A percentile compares a stretch with the other conserved stretches of the same genome.
Evolutionary conservation across 2,329 filamentous ascomycete species (phyloP).

Genomic region (Penicillium sp.): DNA sequence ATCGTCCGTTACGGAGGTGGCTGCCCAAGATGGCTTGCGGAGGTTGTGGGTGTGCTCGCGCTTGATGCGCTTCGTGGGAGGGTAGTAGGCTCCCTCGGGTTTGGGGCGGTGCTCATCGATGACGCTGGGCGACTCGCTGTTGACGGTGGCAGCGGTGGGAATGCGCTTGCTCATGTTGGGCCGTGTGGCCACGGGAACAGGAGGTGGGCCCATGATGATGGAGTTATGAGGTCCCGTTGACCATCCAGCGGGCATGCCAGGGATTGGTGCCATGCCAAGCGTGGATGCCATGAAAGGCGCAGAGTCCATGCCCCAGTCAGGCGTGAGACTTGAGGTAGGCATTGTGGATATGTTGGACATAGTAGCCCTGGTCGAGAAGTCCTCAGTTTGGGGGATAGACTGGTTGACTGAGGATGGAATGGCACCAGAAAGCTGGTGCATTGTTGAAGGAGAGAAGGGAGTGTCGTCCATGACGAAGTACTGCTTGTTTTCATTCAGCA

Average conservation of each 20-base stretch:
- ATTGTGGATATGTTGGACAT: not conserved
- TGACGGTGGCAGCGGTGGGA: not conserved
- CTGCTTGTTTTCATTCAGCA: not conserved
- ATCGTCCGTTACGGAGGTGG: not conserved
- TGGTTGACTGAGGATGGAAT: not conserved
- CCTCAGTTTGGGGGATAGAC: not conserved
- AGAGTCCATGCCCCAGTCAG: not conserved
- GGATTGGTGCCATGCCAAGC: not conserved
- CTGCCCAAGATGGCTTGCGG: not conserved
- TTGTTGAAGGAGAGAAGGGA: not conserved
- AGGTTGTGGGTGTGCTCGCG: not conserved
- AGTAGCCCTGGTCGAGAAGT: not conserved
- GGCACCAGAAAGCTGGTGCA: not conserved
- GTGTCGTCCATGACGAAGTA: not conserved
- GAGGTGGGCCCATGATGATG: not conserved
- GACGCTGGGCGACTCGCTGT: not conserved
- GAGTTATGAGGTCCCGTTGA: not conserved
- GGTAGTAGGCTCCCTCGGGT: not conserved
- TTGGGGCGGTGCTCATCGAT: not conserved
- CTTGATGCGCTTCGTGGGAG: not conserved
- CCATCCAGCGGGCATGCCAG: not conserved
- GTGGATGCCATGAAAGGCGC: not conserved
- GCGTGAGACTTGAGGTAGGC: not conserved
- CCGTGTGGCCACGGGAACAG: not conserved
- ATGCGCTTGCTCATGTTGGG: not conserved